These are phyloP conservation scores for Blastobotrys arbuscula DNA, from an alignment of 1,139 yeast genomes.

Conservation along the genomic window DNA sequence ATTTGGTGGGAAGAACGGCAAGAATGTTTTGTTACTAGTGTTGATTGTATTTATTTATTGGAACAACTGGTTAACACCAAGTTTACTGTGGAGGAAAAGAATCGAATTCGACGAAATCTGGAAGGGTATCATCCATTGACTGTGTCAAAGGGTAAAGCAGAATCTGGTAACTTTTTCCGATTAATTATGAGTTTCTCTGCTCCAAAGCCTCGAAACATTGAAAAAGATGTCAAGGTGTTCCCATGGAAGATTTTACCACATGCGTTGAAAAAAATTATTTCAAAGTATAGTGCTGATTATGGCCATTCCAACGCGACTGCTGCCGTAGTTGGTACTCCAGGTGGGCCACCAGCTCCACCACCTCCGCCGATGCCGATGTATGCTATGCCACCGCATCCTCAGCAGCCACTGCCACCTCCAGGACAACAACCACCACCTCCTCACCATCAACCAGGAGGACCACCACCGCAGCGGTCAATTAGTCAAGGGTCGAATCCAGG, in stretches of 20 bases:
- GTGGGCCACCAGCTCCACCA: slow-evolving; percentile 13
- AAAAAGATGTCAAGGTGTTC: slow-evolving; percentile 66
- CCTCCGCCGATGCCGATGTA: slow-evolving; percentile 11
- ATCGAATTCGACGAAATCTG: slow-evolving; percentile 61
- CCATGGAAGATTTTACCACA: slow-evolving; percentile 50
- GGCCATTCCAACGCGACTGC: slow-evolving; percentile 10
- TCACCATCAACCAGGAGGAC: not conserved
- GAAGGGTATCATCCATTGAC: slow-evolving; percentile 63
- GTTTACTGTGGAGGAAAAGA: slow-evolving; percentile 64
- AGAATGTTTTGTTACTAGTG: slow-evolving; percentile 55
- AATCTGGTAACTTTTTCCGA: slow-evolving; percentile 46
- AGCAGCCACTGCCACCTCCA: not conserved
- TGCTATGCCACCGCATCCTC: slow-evolving; percentile 5
- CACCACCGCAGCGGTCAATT: not conserved
- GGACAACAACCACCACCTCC: not conserved
- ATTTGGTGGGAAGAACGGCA: slow-evolving; percentile 53
- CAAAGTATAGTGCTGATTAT: slow-evolving; percentile 46
- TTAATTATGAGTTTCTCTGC: slow-evolving; percentile 58
- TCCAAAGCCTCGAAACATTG: slow-evolving; percentile 68
- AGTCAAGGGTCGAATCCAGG: not conserved
- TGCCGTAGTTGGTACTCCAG: slow-evolving; percentile 5
- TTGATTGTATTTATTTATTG: slow-evolving; percentile 54
- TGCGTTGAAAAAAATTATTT: slow-evolving; percentile 57
- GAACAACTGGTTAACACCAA: slow-evolving; percentile 54
- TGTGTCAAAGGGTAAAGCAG: slow-evolving; percentile 46